Base-by-base conservation (phyloP, 805 yeast genomes). In the Wickerhamiella qilinensis region DNA sequence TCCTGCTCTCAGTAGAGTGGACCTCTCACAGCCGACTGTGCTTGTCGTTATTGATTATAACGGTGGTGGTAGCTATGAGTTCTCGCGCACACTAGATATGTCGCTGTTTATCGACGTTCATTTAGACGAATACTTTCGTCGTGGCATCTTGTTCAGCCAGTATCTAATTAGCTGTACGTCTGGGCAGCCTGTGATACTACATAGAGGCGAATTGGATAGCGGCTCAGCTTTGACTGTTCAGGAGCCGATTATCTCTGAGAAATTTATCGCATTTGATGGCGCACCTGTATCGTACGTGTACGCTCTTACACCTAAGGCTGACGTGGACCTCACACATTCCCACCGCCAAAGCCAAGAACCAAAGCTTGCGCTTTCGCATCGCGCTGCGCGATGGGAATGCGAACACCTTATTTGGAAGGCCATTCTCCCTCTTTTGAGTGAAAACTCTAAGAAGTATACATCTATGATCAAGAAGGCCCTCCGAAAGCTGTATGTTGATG, bases 101-200 rank as follows among this genome's bases (percentile, higher is more conserved):
- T 56, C 70, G 1, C 59, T 82, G 29, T 63, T 70, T 4, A 59
- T 81, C 6, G 76, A 84, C 0, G 91, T 81, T 1, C 74, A 83
- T 2, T 93, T 81, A 2, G 88, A 80, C 49, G 94, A 83, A 53
- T 73, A 76, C 9, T 81, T 80, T 60, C 70, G 73, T 45, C 54
- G 68, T 2, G 54, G 67, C 15, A 58, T 63, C 21, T 57, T 82
- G 1, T 76, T 70, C 45, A 73, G 84, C 4, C 77, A 75, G 47
- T 83, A 79, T 51, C 71, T 77, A 12, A 65, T 82, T 33, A 77
- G 82, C 16, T 67, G 85, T 3, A 62, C 77, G 64, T 65, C 20
- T 39, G 62, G 0, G 56, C 58, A 7, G 48, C 93, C 91, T 0
- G 62, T 77, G 2, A 58, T 79, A 39, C 55, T 80, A 4, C 48